Conservation (phyloP, 2,329 filamentous ascomycete species). For the Monosporascus cannonballus region DNA sequence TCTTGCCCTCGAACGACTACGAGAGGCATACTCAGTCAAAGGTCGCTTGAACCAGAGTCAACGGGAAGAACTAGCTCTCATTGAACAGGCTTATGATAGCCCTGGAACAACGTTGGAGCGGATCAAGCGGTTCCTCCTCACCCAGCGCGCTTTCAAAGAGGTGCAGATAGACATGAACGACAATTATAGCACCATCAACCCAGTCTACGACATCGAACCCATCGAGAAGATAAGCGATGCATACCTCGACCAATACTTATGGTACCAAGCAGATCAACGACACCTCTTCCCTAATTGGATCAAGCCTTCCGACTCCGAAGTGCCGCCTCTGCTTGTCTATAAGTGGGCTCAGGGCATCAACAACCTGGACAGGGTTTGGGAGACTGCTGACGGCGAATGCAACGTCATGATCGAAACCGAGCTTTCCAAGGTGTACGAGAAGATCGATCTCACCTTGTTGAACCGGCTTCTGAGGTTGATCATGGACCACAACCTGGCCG, state of each 20-base stretch:
- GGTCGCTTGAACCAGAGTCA: constrained; percentile 95
- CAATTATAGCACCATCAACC: constrained; percentile 98
- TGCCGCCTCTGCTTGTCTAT: constrained; percentile 88
- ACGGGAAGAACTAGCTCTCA: constrained; percentile 90
- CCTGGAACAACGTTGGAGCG: constrained; percentile 91
- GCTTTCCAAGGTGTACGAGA: constrained; percentile 98
- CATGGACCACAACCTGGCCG: constrained; percentile 98
- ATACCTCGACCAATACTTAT: constrained; percentile 96
- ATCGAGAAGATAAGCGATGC: constrained; percentile 99
- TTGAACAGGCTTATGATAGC: constrained; percentile 97
- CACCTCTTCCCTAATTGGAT: constrained; percentile 98
- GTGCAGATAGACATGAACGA: constrained; percentile 99
- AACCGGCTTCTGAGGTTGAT: constrained; percentile 90
- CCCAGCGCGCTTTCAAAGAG: constrained; percentile 97
- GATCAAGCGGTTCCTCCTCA: constrained; percentile 96
- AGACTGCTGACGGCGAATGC: constrained; percentile 87
- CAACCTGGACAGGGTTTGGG: constrained; percentile 93
- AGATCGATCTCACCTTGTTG: constrained; percentile 92
- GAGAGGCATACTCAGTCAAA: constrained; percentile 97
- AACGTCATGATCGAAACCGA: constrained; percentile 99
- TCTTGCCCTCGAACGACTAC: constrained; percentile 82
- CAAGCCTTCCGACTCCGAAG: constrained; percentile 97
- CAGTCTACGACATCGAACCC: constrained; percentile 96
- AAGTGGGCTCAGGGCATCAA: constrained; percentile 99
- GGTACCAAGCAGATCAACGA: constrained; percentile 97